These are phyloP conservation scores for Phaeosphaeria sp. DNA, from an alignment of 2,329 filamentous ascomycete genomes.

Conservation along the genomic window DNA sequence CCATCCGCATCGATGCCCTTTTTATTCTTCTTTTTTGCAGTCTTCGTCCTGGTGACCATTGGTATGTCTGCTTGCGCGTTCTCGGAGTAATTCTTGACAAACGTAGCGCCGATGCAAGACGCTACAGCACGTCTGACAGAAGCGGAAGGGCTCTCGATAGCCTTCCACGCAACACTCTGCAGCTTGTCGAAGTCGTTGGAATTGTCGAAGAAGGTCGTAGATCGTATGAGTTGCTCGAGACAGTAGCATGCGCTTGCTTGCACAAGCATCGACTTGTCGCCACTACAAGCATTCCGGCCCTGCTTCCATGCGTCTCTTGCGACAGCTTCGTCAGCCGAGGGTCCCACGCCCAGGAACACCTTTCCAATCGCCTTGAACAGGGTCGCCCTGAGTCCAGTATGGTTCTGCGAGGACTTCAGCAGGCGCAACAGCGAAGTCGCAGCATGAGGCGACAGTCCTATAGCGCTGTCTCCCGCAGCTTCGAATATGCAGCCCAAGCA, in stretches of 20 bases:
- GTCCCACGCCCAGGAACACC: conserved; percentile 75
- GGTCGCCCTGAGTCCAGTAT: conserved; percentile 82
- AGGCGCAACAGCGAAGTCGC: conserved; percentile 77
- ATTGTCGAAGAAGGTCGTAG: conserved; percentile 85
- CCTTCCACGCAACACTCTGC: conserved; percentile 82
- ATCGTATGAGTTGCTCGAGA: conserved; percentile 73
- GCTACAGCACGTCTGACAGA: conserved; percentile 85
- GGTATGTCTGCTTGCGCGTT: conserved; percentile 51
- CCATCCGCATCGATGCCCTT: conserved; percentile 69
- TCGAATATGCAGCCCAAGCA: conserved; percentile 90
- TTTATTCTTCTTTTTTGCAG: conserved; percentile 76
- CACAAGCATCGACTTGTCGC: conserved; percentile 84
- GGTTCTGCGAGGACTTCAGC: conserved; percentile 77
- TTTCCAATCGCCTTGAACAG: conserved; percentile 78
- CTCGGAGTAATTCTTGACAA: conserved; percentile 82
- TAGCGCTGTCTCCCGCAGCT: conserved; percentile 91
- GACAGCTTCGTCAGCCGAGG: conserved; percentile 80
- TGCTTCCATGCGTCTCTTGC: conserved; percentile 96
- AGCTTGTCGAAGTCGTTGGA: conserved; percentile 89
- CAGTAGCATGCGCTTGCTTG: conserved; percentile 81
- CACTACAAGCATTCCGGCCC: conserved; percentile 74
- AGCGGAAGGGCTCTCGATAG: conserved; percentile 77
- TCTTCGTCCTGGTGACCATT: conserved; percentile 59
- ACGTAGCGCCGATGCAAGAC: conserved; percentile 80
- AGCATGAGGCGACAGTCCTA: conserved; percentile 78